Conservation (phyloP, 1,284 basidiomycete genomes). For the Cutaneotrichosporon arboriforme region DNA sequence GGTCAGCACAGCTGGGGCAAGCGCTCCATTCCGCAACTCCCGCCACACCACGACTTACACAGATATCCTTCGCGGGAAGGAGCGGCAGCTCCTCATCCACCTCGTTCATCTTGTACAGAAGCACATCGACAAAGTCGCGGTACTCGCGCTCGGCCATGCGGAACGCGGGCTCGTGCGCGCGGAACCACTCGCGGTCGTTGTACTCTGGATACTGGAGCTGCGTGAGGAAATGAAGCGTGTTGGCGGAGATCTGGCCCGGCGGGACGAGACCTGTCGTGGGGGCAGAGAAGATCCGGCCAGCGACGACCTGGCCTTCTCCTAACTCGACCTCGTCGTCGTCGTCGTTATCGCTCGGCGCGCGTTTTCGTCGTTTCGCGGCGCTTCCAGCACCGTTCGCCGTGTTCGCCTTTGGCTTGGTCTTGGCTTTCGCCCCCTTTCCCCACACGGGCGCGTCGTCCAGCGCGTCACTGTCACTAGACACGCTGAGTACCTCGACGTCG, state of each 20-base stretch:
- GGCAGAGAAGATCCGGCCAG: conserved; percentile 53
- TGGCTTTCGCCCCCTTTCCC: neutral
- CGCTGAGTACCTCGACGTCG: conserved; percentile 18
- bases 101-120: conserved; percentile 61
- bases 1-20: neutral
- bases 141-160: conserved; percentile 79
- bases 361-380: neutral
- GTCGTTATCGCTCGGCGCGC: conserved; percentile 14
- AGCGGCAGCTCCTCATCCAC: conserved; percentile 74
- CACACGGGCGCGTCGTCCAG: conserved; percentile 23
- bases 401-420: conserved; percentile 5
- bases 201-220: conserved; percentile 66
- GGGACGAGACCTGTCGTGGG: conserved; percentile 77
- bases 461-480: conserved; percentile 29
- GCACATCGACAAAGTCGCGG: conserved; percentile 69
- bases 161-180: conserved; percentile 64
- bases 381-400: conserved; percentile 3
- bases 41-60: conserved; percentile 52
- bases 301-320: conserved; percentile 36
- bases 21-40: too few species aligned
- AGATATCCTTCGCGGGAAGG: conserved; percentile 77
- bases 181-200: conserved; percentile 79
- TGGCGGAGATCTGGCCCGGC: conserved; percentile 74
- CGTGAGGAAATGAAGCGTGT: conserved; percentile 70
- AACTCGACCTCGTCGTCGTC: conserved; percentile 29